A percentile compares a stretch with the other conserved stretches of the same genome.
These are phyloP conservation scores for Aspergillus baeticus DNA, from an alignment of 495 filamentous ascomycete species.

Conservation along the genomic window DNA sequence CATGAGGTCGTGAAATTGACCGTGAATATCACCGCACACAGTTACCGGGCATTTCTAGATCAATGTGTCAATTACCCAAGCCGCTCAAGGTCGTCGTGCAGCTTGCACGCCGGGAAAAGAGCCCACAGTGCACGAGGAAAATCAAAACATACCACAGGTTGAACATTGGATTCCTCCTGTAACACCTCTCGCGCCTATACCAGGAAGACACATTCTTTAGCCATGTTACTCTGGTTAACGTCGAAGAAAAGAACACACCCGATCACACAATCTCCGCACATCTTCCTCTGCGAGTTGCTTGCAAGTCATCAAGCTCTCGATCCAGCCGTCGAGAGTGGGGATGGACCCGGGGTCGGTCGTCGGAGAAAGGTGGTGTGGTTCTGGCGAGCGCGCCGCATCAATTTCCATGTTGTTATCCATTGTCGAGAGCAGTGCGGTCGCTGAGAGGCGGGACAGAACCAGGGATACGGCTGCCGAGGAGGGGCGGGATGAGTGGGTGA, in stretches of 20 bases:
- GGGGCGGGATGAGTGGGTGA: conserved; percentile 31
- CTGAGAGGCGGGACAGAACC: conserved; percentile 12
- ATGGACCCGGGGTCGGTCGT: conserved; percentile 81
- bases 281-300: conserved; percentile 95
- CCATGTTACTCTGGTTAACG: background rate
- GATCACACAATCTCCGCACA: conserved; percentile 95
- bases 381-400: conserved; percentile 70
- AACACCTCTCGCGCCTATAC: conserved; percentile 88
- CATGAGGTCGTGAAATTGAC: conserved; percentile 93
- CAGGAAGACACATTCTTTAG: conserved; percentile 11
- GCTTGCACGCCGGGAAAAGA: background rate
- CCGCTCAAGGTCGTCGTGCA: background rate
- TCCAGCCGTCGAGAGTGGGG: conserved; percentile 95
- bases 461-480: conserved; percentile 25
- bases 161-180: conserved; percentile 96
- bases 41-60: conserved; percentile 88
- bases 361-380: conserved; percentile 73
- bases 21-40: conserved; percentile 91
- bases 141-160: conserved; percentile 76
- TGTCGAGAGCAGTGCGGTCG: conserved; percentile 19
- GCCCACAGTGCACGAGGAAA: conserved; percentile 20
- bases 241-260: conserved; percentile 57
- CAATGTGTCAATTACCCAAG: conserved; percentile 1
- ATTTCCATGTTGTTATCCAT: conserved; percentile 99
- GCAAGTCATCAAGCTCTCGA: conserved; percentile 96